Evolutionary conservation across 768 basidiomycete species (phyloP).

Genomic region (Tylopilus intermedius): DNA sequence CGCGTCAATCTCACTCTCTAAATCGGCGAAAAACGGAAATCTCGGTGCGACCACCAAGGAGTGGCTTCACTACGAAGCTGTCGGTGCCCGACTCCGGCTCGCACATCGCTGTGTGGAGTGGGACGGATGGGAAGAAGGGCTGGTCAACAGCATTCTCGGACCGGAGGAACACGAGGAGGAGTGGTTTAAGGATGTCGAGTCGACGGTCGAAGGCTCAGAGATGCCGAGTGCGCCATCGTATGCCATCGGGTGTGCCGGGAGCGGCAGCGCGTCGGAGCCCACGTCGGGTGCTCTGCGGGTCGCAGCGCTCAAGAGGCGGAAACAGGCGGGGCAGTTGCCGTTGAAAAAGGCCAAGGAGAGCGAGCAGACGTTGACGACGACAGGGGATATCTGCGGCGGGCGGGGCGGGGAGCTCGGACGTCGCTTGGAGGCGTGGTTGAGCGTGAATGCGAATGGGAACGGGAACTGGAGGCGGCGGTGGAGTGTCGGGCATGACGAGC

Average conservation of each 20-base stretch:
- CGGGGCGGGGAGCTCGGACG: conserved; percentile 74
- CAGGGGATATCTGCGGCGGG: conserved; percentile 75
- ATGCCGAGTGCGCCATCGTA: conserved; percentile 12
- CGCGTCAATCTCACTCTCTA: conserved; percentile 37
- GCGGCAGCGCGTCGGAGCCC: conserved; percentile 8
- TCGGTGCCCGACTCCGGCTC: conserved; percentile 62
- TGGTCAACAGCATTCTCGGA: conserved; percentile 71
- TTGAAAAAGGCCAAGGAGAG: conserved; percentile 58
- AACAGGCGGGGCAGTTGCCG: conserved; percentile 44
- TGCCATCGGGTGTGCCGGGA: neutral
- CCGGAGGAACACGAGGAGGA: conserved; percentile 66
- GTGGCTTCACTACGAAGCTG: conserved; percentile 71
- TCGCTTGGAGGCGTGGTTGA: conserved; percentile 71
- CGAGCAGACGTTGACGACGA: conserved; percentile 65
- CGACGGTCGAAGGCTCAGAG: conserved; percentile 18
- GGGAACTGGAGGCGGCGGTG: conserved; percentile 19
- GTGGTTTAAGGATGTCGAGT: conserved; percentile 52
- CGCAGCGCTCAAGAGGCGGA: conserved; percentile 28
- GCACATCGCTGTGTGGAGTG: conserved; percentile 81
- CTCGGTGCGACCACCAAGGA: conserved; percentile 50
- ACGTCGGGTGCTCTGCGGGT: conserved; percentile 19
- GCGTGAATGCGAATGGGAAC: conserved; percentile 30
- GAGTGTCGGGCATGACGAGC: conserved; percentile 13
- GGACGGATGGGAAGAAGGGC: conserved; percentile 90
- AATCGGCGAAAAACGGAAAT: conserved; percentile 23